A percentile compares a stretch with the other conserved stretches of the same genome.
These are phyloP conservation scores for Boechera retrofracta DNA, from an alignment of 345 rosid genomes.

Conservation along the genomic window DNA sequence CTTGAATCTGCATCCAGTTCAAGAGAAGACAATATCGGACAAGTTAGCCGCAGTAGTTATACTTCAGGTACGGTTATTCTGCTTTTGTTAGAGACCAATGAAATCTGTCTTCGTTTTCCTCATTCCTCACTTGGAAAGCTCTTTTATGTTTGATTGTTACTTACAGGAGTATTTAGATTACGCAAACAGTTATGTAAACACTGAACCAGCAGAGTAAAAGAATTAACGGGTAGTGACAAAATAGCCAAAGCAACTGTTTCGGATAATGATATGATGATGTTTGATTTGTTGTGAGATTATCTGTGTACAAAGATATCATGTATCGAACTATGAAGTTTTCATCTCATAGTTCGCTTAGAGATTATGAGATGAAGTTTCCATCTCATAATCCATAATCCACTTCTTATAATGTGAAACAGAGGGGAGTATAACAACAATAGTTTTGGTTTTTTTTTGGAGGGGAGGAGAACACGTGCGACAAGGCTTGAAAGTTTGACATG, in stretches of 20 bases:
- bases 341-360: no score
- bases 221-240: background rate
- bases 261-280: conserved; percentile 3
- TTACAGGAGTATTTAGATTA: conserved; percentile 76
- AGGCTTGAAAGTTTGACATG: no score
- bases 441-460: no score
- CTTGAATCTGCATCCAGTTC: conserved; percentile 60
- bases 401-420: no score
- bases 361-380: no score
- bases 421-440: no score
- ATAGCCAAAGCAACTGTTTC: conserved; percentile 8
- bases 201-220: conserved; percentile 39
- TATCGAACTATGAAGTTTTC: background rate
- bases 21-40: conserved; percentile 66
- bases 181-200: conserved; percentile 52
- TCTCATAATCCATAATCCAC: no score
- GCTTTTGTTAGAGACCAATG: conserved; percentile 3
- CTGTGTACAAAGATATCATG: conserved; percentile 21
- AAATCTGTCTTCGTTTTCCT: background rate
- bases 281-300: conserved; percentile 13
- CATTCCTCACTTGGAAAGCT: background rate
- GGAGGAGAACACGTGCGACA: no score
- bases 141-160: conserved; percentile 33
- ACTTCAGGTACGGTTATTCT: conserved; percentile 69
- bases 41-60: conserved; percentile 91